Base-by-base conservation (phyloP, 2,329 filamentous ascomycete species). In the Colletotrichum tofieldiae region DNA sequence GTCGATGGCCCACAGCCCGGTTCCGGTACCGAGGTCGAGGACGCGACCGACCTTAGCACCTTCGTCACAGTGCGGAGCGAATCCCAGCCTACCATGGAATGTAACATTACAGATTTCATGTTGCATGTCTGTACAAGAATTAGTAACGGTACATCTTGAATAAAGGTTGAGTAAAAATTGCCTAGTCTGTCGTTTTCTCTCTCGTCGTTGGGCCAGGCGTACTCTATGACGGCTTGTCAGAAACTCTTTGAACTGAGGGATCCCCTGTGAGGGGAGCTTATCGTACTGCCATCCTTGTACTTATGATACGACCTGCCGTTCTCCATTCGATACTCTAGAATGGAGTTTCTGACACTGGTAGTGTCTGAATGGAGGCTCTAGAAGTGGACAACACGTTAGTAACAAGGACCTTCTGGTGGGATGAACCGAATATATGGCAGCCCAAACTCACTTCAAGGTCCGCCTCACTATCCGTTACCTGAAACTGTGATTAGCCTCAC, bases 91-190 rank as follows among this genome's bases (percentile, higher is more conserved):
- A 37, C 74, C 75, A 12, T 76, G 71, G 20, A 77, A 72, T 1
- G 76, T 77, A 35, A 76, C 54, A 49, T 67, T 69, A 14, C 75
- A 77, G n/a, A 78, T 61, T 23, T 77, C 72, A 51, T 78, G 76
- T 61, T 80, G 78, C 35, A 78, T 69, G 49, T 77, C 77, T 75
- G 12, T 6, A 32, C 1, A 2, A 18, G 1, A 1, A 1, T 32
- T 60, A 32, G 12, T 5, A n/a, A 29, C 2, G 7, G 5, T 7
- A n/a, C 26, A 4, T 26, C 11, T 1, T 32, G 29, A 32, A 9
- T 1, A 18, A 47, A 32, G 16, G 7, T 12, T 2, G 16, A 47
- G 41, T 11, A 47, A 16, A 2, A 49, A 20, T 12, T 32, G 65
- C 63, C 63, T 3, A 68, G 52, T 58, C 67, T 26, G 18, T 74